Conservation (phyloP, 805 yeast genomes). For the Yarrowia sp. region DNA sequence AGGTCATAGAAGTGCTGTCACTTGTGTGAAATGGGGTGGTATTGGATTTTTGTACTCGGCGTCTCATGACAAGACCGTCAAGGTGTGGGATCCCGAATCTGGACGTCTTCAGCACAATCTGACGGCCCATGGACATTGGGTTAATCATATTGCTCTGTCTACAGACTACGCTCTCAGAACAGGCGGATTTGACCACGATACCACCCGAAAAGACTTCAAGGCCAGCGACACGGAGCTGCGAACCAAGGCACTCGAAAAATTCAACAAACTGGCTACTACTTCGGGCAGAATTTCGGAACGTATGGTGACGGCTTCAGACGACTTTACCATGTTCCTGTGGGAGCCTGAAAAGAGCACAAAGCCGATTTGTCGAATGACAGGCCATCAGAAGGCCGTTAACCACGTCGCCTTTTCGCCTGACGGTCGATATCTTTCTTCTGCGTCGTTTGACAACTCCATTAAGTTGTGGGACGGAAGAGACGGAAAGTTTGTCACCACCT, state of each 20-base stretch:
- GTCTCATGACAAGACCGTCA: constrained; percentile 91
- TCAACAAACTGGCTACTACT: constrained; percentile 59
- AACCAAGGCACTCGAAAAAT: constrained; percentile 55
- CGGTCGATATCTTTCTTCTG: constrained; percentile 83
- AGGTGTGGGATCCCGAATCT: constrained; percentile 79
- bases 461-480: constrained; percentile 95
- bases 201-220: constrained; percentile 37
- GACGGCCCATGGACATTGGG: constrained; percentile 96
- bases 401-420: constrained; percentile 96
- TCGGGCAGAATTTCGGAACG: constrained; percentile 62
- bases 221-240: constrained; percentile 47
- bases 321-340: constrained; percentile 97
- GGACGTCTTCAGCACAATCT: constrained; percentile 78
- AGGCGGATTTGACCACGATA: constrained; percentile 83
- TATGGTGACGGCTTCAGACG: constrained; percentile 93
- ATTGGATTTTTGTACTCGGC: constrained; percentile 76
- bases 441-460: constrained; percentile 92
- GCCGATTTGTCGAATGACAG: constrained; percentile 92
- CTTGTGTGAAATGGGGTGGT: constrained; percentile 98
- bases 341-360: constrained; percentile 76
- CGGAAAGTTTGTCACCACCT: constrained; percentile 84
- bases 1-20: constrained; percentile 85
- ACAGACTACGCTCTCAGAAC: constrained; percentile 84
- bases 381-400: constrained; percentile 94
- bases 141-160: constrained; percentile 85